A percentile compares a stretch with the other conserved stretches of the same genome.
Conservation (phyloP, 441 rosid genomes). For the Pelargonium citronellum region DNA sequence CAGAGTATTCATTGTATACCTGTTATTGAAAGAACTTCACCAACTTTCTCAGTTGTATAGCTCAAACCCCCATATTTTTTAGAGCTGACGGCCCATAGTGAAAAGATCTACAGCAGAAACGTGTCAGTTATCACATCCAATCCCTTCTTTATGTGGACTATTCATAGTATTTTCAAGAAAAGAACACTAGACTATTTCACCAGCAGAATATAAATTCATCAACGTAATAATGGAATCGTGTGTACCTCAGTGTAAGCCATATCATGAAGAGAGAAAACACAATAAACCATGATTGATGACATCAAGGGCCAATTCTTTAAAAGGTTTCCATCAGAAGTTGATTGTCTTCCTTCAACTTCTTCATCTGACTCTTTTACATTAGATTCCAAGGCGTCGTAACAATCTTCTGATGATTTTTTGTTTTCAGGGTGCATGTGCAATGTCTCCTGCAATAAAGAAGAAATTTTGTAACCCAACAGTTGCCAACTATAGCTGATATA, state of each 20-base stretch:
- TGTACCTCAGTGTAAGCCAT: constrained; percentile 27
- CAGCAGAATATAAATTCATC: not conserved
- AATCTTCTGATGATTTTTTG: not conserved
- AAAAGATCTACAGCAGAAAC: not conserved
- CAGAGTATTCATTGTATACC: not conserved
- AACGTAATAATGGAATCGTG: not conserved
- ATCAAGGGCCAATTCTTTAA: not conserved
- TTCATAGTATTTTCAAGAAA: too few species aligned
- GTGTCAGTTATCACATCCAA: too few species aligned
- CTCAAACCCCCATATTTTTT: not conserved
- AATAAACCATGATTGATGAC: constrained; percentile 18
- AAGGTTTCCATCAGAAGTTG: not conserved
- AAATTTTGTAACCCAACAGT: too few species aligned
- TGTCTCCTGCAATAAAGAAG: not conserved
- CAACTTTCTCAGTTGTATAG: not conserved
- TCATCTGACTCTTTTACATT: not conserved
- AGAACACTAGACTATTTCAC: too few species aligned
- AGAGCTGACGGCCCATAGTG: constrained; percentile 1
- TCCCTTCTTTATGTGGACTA: too few species aligned
- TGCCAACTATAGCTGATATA: too few species aligned
- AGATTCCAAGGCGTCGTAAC: not conserved
- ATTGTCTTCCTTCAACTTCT: not conserved
- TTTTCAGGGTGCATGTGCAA: not conserved
- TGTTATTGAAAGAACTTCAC: not conserved
- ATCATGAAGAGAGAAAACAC: constrained; percentile 23